Evolutionary conservation across 352 stramenopile species (phyloP).

Genomic region (Globisporangium acanthophoron): DNA sequence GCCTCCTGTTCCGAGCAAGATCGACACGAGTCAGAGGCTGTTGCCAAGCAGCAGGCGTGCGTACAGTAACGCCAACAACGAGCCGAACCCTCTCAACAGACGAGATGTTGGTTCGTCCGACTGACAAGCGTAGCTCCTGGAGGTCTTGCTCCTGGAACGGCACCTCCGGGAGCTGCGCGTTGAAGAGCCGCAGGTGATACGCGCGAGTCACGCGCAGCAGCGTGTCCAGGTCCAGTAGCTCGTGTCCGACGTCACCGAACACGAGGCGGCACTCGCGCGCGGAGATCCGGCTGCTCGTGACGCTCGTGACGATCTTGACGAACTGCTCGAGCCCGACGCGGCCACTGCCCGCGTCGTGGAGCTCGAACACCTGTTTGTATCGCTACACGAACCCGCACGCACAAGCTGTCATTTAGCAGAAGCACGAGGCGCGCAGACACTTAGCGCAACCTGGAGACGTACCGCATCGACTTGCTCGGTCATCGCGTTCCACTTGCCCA

Average conservation of each 20-base stretch:
- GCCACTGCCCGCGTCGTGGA: slow-evolving; percentile 32
- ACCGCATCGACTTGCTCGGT: slow-evolving; percentile 52
- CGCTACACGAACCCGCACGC: slow-evolving; percentile 14
- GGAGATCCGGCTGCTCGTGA: slow-evolving; percentile 41
- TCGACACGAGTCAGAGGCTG: neutral
- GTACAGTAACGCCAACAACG: neutral
- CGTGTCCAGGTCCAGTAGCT: slow-evolving; percentile 53
- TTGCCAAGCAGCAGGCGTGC: neutral
- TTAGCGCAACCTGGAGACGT: neutral
- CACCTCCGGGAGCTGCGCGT: slow-evolving; percentile 45
- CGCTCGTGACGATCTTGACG: slow-evolving; percentile 59
- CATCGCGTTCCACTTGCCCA: slow-evolving; percentile 43
- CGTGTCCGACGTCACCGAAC: slow-evolving; percentile 52
- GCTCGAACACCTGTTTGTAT: slow-evolving; percentile 46
- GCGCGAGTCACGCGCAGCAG: slow-evolving; percentile 46
- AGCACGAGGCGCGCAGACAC: neutral
- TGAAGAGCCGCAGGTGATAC: slow-evolving; percentile 58
- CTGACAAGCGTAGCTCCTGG: slow-evolving; percentile 35
- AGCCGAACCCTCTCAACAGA: slow-evolving; percentile 30
- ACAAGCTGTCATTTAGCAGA: neutral
- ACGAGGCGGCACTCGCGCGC: slow-evolving; percentile 56
- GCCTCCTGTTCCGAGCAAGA: slow-evolving; percentile 25
- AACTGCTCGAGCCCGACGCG: slow-evolving; percentile 69
- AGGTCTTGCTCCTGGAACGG: slow-evolving; percentile 39
- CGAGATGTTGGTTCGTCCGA: slow-evolving; percentile 51